phyloP scores from a whole-genome alignment of 164 flowering plant genomes.

The Tetrastigma voinierianum region DNA sequence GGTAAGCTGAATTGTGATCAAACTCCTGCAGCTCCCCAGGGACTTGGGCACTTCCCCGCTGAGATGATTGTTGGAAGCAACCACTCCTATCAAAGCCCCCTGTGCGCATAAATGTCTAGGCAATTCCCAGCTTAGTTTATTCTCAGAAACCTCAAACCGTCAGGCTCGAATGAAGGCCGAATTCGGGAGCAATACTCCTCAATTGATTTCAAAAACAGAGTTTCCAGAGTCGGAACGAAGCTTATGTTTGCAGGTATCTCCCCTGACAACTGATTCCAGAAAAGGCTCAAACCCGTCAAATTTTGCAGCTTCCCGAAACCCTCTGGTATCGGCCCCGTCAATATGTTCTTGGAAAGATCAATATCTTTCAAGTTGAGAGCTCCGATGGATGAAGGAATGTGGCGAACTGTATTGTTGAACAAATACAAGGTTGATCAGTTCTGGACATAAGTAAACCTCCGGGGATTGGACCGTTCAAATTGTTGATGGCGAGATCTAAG shows the following conservation, averaged over 20 bases:
- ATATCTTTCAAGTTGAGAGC: constrained; percentile 34
- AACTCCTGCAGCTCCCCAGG: constrained; percentile 49
- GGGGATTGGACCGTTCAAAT: constrained; percentile 54
- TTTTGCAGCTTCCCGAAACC: constrained; percentile 48
- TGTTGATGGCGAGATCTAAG: constrained; percentile 46
- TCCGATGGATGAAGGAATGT: constrained; percentile 42
- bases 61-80: constrained; percentile 51
- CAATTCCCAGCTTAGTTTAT: no score
- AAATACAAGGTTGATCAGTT: constrained; percentile 40
- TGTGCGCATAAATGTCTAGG: no score
- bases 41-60: constrained; percentile 59
- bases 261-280: constrained; percentile 46
- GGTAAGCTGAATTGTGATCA: constrained; percentile 34
- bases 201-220: constrained; percentile 40
- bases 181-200: constrained; percentile 32
- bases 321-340: constrained; percentile 66
- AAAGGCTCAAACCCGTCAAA: constrained; percentile 31
- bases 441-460: constrained; percentile 44
- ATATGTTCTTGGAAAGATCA: constrained; percentile 53
- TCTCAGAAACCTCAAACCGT: no score
- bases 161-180: no score
- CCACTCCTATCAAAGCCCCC: constrained; percentile 36
- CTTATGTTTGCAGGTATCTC: no score
- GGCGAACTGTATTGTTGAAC: constrained; percentile 46
- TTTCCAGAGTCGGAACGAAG: constrained; percentile 39